Percentiles rank a stretch among this genome's conserved stretches.
Evolutionary conservation across 306 rosid species (phyloP).

Genomic region (Fragaria vesca): DNA sequence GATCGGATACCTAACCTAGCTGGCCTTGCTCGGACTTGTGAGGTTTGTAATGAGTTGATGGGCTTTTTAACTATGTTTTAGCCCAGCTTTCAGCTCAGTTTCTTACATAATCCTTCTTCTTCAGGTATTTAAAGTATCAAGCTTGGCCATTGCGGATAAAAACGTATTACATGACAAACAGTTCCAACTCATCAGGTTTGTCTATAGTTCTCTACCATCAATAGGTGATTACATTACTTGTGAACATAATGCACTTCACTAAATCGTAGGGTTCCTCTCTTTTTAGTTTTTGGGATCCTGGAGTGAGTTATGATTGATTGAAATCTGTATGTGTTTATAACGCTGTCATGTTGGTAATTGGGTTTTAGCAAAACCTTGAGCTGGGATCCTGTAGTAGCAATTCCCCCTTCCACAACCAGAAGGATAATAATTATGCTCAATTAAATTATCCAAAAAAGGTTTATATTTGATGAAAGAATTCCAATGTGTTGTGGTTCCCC

Average conservation of each 20-base stretch:
- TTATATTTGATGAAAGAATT: not conserved
- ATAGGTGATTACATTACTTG: constrained; percentile 8
- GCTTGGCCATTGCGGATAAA: constrained; percentile 67
- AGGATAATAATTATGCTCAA: not conserved
- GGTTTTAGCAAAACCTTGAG: not conserved
- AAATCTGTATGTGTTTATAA: not conserved
- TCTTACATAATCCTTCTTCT: constrained; percentile 20
- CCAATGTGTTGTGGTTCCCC: too few relatives aligned
- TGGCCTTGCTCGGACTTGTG: constrained; percentile 94
- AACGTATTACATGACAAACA: constrained; percentile 73
- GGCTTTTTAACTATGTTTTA: not conserved
- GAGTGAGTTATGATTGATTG: not conserved
- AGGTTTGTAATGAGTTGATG: constrained; percentile 41
- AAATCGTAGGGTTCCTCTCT: not conserved
- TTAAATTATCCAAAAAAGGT: not conserved
- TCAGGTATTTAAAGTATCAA: constrained; percentile 85
- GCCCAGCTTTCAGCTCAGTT: not conserved
- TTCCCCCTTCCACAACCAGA: not conserved
- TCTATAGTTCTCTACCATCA: constrained; percentile 18
- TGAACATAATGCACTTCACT: not conserved
- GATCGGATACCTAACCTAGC: constrained; percentile 98
- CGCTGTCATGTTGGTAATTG: not conserved
- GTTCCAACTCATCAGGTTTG: constrained; percentile 90
- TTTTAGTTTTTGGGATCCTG: not conserved
- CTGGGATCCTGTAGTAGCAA: not conserved